These are phyloP conservation scores for Gloeophyllum trabeum DNA, from an alignment of 768 basidiomycete genomes.

Conservation along the genomic window DNA sequence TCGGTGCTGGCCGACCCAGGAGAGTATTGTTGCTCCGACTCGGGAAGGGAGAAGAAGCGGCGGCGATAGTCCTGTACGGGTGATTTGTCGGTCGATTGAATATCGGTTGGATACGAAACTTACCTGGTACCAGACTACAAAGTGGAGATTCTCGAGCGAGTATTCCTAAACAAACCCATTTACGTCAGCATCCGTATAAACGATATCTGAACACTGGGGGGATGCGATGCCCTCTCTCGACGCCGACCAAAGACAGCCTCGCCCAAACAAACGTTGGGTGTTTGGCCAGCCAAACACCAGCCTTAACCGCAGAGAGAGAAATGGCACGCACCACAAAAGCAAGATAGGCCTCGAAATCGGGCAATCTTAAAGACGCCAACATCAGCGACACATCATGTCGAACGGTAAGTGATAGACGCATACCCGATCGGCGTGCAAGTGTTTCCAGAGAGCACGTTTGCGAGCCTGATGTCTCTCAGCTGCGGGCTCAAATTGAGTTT, in stretches of 20 bases:
- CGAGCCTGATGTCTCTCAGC: constrained; percentile 11
- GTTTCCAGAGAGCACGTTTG: constrained; percentile 24
- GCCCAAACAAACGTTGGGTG: no score
- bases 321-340: no score
- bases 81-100: neutral
- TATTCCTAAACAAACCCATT: no score
- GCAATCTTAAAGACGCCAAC: constrained; percentile 13
- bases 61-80: constrained; percentile 22
- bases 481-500: constrained; percentile 2
- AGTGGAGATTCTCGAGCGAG: constrained; percentile 19
- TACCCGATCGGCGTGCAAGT: constrained; percentile 28
- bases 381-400: neutral
- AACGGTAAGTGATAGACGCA: neutral
- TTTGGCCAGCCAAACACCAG: no score
- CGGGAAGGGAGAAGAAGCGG: constrained; percentile 20
- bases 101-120: no score
- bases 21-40: constrained; percentile 7
- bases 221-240: no score
- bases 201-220: no score
- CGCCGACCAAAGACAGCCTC: no score
- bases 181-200: no score
- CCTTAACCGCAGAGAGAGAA: no score
- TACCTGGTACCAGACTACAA: constrained; percentile 16
- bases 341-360: constrained; percentile 17
- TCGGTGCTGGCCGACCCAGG: constrained; percentile 6